Percentiles rank a stretch among this genome's conserved stretches.
phyloP scores from a whole-genome alignment of 306 rosid genomes.

The Inga oerstediana region DNA sequence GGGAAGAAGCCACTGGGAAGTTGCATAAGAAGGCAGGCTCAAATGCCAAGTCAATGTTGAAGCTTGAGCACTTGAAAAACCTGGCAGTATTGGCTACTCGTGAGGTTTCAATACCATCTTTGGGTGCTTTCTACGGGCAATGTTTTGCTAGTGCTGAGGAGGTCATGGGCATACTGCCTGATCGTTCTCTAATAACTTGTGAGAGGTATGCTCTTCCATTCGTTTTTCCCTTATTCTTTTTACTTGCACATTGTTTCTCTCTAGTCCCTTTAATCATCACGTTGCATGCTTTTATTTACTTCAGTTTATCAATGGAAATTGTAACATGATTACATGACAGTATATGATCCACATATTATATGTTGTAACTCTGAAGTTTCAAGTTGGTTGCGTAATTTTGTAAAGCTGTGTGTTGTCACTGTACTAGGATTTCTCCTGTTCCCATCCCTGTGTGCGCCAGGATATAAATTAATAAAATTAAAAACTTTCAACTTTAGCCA shows the following conservation, averaged over 20 bases:
- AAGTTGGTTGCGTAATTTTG: neutral
- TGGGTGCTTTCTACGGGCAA: conserved; percentile 72
- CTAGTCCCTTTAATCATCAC: neutral
- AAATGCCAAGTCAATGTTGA: conserved; percentile 47
- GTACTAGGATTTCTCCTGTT: neutral
- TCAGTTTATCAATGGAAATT: neutral
- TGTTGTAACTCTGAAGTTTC: neutral
- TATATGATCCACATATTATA: neutral
- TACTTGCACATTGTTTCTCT: neutral
- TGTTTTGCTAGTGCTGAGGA: conserved; percentile 58
- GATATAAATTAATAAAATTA: neutral
- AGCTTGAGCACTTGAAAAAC: conserved; percentile 60
- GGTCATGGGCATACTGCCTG: conserved; percentile 48
- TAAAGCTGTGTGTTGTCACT: neutral
- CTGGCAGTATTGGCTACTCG: conserved; percentile 61
- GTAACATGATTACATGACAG: neutral
- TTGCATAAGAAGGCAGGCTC: conserved; percentile 44
- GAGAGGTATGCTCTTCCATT: conserved; percentile 51
- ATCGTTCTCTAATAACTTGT: conserved; percentile 64
- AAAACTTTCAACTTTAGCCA: neutral
- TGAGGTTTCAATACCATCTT: conserved; percentile 58
- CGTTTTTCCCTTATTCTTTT: neutral
- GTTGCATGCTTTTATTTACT: neutral
- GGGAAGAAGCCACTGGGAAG: conserved; percentile 74
- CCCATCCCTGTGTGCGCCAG: neutral